A percentile compares a stretch with the other conserved stretches of the same genome.
Conservation (phyloP, 2,329 filamentous ascomycete genomes). For the Pestalotiopsis sp. region DNA sequence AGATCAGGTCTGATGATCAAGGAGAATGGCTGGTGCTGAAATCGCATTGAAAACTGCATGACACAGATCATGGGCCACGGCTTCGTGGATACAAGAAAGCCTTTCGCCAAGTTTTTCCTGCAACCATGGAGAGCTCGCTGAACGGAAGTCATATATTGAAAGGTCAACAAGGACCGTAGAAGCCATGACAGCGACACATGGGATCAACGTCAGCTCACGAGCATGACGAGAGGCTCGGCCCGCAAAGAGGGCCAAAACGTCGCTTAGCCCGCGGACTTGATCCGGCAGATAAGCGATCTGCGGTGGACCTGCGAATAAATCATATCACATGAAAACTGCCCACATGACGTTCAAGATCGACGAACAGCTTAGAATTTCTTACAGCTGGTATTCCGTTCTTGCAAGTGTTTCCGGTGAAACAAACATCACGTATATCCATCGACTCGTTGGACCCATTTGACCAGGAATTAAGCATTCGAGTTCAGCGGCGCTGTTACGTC, state of each 20-base stretch:
- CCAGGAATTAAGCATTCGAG: background rate
- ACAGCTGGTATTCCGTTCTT: background rate
- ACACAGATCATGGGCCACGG: too few species aligned
- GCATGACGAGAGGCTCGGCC: background rate
- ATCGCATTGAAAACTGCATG: too few species aligned
- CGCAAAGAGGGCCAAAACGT: background rate
- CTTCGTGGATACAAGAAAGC: too few species aligned
- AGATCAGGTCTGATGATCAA: too few species aligned
- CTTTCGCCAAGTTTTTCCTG: too few species aligned
- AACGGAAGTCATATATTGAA: too few species aligned
- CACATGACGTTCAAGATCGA: background rate
- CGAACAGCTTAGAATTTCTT: background rate
- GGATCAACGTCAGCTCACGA: background rate
- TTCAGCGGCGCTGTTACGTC: background rate
- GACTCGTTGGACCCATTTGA: background rate
- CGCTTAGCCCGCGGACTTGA: background rate
- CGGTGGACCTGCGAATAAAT: background rate
- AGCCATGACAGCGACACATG: background rate
- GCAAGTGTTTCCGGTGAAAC: background rate
- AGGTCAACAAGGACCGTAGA: too few species aligned
- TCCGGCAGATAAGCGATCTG: background rate
- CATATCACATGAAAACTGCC: background rate
- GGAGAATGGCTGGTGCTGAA: too few species aligned
- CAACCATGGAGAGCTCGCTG: too few species aligned
- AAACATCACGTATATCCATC: background rate